Conservation (phyloP, 495 filamentous ascomycete genomes). For the Podospora comata region DNA sequence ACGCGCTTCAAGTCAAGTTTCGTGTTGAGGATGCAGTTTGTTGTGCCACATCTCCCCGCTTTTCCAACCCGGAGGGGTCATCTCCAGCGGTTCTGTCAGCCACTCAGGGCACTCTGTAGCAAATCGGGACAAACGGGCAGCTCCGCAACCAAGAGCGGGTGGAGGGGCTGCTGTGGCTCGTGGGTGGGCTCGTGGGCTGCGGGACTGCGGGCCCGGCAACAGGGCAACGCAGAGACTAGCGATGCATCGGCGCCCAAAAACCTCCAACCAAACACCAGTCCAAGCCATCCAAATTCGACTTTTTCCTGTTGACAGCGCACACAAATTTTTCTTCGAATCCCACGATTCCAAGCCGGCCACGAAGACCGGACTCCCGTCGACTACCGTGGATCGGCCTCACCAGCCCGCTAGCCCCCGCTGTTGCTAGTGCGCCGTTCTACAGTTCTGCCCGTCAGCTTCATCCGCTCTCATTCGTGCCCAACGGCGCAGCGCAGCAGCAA, state of each 20-base stretch:
- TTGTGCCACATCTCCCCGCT: conserved; percentile 20
- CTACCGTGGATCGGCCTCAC: neutral
- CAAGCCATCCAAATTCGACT: conserved; percentile 18
- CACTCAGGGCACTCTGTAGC: conserved; percentile 10
- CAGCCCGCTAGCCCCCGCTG: conserved; percentile 11
- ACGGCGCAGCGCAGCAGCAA: conserved; percentile 17
- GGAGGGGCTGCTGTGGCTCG: conserved; percentile 2
- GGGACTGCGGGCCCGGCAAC: conserved; percentile 18
- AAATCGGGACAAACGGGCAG: conserved; percentile 25
- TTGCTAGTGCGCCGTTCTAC: conserved; percentile 15
- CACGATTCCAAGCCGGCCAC: conserved; percentile 12
- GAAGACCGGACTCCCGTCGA: conserved; percentile 3
- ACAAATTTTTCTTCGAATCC: conserved; percentile 8
- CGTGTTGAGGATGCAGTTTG: conserved; percentile 20
- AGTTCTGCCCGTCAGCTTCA: conserved; percentile 25
- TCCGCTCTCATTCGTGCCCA: conserved; percentile 32
- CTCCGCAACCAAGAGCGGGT: conserved; percentile 16
- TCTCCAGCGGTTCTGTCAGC: conserved; percentile 16
- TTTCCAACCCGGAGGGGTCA: conserved; percentile 2
- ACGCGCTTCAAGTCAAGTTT: conserved; percentile 34
- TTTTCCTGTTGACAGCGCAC: conserved; percentile 15
- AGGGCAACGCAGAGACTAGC: conserved; percentile 9
- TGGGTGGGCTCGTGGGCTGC: neutral
- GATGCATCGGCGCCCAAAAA: conserved; percentile 29
- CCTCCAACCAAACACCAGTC: conserved; percentile 27